phyloP scores from a whole-genome alignment of 1,139 yeast genomes.

The Debaryomyces udenii region DNA sequence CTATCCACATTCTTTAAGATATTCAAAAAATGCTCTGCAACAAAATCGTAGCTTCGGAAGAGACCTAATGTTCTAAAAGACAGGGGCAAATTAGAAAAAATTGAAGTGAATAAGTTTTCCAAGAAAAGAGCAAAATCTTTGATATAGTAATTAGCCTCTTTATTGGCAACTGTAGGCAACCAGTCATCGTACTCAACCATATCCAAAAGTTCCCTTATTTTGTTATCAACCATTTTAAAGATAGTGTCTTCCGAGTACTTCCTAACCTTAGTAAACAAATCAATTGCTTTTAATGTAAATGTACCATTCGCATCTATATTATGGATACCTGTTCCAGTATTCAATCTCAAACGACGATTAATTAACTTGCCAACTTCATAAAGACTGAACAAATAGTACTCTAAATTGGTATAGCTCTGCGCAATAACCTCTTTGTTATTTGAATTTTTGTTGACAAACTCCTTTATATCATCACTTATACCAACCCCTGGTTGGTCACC shows the following conservation, averaged over 20 bases:
- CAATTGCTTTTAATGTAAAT: constrained; percentile 45
- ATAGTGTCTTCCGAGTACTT: constrained; percentile 80
- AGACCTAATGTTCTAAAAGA: constrained; percentile 78
- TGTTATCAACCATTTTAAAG: constrained; percentile 77
- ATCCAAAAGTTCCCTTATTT: constrained; percentile 78
- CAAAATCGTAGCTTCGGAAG: constrained; percentile 83
- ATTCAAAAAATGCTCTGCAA: constrained; percentile 70
- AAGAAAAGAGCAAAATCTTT: constrained; percentile 87
- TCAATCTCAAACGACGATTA: constrained; percentile 46
- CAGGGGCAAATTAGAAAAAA: constrained; percentile 81
- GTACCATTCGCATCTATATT: constrained; percentile 44
- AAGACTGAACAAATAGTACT: constrained; percentile 72
- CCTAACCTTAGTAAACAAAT: constrained; percentile 61
- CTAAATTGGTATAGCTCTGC: constrained; percentile 85
- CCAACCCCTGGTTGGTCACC: constrained; percentile 53
- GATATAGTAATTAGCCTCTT: constrained; percentile 73
- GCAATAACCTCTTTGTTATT: constrained; percentile 88
- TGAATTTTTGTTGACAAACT: constrained; percentile 59
- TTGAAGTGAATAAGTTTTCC: constrained; percentile 83
- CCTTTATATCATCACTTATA: constrained; percentile 66
- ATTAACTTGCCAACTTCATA: constrained; percentile 56
- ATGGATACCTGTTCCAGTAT: constrained; percentile 56
- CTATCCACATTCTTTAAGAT: constrained; percentile 53
- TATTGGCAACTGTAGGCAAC: constrained; percentile 47
- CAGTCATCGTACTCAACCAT: constrained; percentile 87